Conservation (phyloP, 23 red algal species). For the Chondrus crispus region DNA sequence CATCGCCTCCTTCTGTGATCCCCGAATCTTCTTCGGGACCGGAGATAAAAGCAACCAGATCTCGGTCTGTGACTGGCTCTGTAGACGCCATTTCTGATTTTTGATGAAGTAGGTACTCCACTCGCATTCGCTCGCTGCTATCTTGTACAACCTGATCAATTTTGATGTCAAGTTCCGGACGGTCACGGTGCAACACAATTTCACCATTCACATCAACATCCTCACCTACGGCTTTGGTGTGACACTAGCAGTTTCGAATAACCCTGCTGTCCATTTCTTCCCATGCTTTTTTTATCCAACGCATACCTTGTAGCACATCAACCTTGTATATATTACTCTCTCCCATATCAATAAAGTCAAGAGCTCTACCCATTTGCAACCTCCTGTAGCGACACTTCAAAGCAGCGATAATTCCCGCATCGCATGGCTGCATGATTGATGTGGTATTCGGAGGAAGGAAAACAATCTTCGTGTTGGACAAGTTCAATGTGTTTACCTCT, state of each 20-base stretch:
- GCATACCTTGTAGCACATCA: not conserved
- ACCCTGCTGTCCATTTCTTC: not conserved
- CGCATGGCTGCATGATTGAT: conserved; percentile 12
- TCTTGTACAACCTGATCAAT: too few relatives aligned
- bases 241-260: conserved; percentile 35
- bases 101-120: too few relatives aligned
- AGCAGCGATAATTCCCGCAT: not conserved
- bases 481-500: not conserved
- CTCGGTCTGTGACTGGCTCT: too few relatives aligned
- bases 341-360: conserved; percentile 4
- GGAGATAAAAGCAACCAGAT: too few relatives aligned
- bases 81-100: too few relatives aligned
- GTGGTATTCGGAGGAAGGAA: not conserved
- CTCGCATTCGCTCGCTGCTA: too few relatives aligned
- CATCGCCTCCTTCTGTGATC: too few relatives aligned
- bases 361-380: not conserved
- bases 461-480: conserved; percentile 3
- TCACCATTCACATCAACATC: too few relatives aligned
- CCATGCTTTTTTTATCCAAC: conserved; percentile 34
- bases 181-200: too few relatives aligned
- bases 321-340: not conserved
- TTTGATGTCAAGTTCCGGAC: too few relatives aligned
- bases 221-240: too few relatives aligned
- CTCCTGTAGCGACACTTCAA: conserved; percentile 14
- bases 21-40: too few relatives aligned